Evolutionary conservation across 371 early-diverging fungal species (phyloP), one percentile per base, ranked within the genome.

Genomic region (Syncephalis plumigaleata): DNA sequence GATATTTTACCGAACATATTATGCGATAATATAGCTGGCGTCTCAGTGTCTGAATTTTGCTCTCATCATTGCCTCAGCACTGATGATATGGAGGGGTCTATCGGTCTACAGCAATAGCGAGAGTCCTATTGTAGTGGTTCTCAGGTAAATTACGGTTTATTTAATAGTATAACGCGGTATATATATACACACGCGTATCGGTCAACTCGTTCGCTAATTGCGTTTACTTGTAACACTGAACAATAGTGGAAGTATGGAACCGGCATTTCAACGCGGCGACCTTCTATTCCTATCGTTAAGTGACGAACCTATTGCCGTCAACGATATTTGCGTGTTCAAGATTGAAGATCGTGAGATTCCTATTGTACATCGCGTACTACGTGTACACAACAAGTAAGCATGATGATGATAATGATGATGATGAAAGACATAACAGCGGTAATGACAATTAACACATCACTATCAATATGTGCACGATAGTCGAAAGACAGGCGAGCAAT

Each of bases 251-350:
- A 89, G 90, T 63, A 99, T 99, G 99, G 89, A 87, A 51, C 99
- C 99, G 25, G 98, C 94, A 20, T 98, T 98, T 61, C 72, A 87
- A 52, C 73, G 96, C 52, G 99, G 99, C 21, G 99, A 99, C 61
- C 80, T 99, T 50, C 70, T 99, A 18, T 82, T 98, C 52, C 68
- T 99, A 31, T 64, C 75, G 42, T 67, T 84, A 50, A 73, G 74
- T 31, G 63, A 70, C 36, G 66, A 63, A 7, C 84, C 90, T 13
- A 67, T 92, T 18, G 64, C 71, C 25, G 75, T 86, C 22, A 98
- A 98, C 52, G 98, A 98, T 55, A 95, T 98, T 48, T 74, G 77
- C 48, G 99, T 99, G 3, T 99, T 87, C 71, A 92, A 96, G 62
- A 61, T 98, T 47, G 68, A 81, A 18, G 88, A 81, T 51, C 79